Conservation (phyloP, 306 rosid species). For the Vigna trinervia region DNA sequence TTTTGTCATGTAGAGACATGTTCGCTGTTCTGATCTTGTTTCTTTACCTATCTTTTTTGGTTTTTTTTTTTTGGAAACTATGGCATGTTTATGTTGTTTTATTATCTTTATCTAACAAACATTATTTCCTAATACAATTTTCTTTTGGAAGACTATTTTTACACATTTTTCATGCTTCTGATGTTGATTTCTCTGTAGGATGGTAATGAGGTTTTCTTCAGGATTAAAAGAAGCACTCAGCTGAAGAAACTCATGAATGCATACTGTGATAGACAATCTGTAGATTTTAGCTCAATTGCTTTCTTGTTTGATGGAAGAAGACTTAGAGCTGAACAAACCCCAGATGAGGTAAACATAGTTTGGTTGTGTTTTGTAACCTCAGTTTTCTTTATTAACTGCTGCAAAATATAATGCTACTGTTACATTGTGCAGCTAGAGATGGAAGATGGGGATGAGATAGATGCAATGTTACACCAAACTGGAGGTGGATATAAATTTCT, state of each 20-base stretch:
- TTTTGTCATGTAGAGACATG: neutral
- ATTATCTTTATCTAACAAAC: neutral
- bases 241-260: slow-evolving; percentile 68
- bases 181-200: slow-evolving; percentile 48
- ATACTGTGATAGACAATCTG: slow-evolving; percentile 66
- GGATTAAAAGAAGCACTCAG: slow-evolving; percentile 66
- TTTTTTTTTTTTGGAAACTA: neutral
- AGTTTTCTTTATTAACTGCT: slow-evolving; percentile 1
- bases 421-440: slow-evolving; percentile 34
- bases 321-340: slow-evolving; percentile 69
- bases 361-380: neutral
- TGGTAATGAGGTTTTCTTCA: slow-evolving; percentile 64
- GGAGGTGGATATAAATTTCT: slow-evolving; percentile 35
- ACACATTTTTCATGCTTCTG: neutral
- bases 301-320: slow-evolving; percentile 77
- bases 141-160: neutral
- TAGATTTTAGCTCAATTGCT: slow-evolving; percentile 66
- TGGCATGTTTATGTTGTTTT: neutral
- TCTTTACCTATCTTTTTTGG: neutral
- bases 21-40: neutral
- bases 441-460: slow-evolving; percentile 53
- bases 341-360: slow-evolving; percentile 58
- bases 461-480: slow-evolving; percentile 48
- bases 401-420: neutral
- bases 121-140: neutral